Conservation (phyloP, 805 yeast species). For the Cyberlindnera saturnus region DNA sequence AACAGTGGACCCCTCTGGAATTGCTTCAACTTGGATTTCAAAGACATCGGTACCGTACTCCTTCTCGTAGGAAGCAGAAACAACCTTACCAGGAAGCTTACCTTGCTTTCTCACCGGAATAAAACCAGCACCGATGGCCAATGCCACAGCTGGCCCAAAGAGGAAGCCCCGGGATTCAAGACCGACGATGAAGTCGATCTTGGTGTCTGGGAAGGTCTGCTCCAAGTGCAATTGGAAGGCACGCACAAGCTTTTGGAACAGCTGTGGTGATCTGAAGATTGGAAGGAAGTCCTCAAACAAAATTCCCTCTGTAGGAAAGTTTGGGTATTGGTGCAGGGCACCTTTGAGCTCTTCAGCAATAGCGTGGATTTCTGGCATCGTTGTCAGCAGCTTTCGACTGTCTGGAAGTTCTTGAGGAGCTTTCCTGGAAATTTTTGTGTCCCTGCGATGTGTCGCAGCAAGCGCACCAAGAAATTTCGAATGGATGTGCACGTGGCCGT, state of each 20-base stretch:
- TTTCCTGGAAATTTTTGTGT: too few relatives aligned
- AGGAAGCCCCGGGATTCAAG: constrained; percentile 95
- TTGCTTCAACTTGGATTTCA: constrained; percentile 79
- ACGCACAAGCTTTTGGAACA: constrained; percentile 73
- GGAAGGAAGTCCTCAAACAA: constrained; percentile 96
- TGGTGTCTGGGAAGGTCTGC: constrained; percentile 42
- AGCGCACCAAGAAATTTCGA: too few relatives aligned
- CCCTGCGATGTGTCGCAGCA: too few relatives aligned
- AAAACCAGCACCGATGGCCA: constrained; percentile 83
- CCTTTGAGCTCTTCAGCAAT: constrained; percentile 42
- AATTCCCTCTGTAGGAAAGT: constrained; percentile 91
- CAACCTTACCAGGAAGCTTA: constrained; percentile 84
- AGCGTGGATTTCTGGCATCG: constrained; percentile 18
- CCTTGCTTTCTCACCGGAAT: constrained; percentile 95
- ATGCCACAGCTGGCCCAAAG: constrained; percentile 93
- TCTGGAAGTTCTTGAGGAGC: not conserved
- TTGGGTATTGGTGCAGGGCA: constrained; percentile 73
- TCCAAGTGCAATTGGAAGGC: constrained; percentile 77
- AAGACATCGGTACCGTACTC: constrained; percentile 91
- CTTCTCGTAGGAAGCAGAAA: constrained; percentile 68
- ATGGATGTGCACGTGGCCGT: too few relatives aligned
- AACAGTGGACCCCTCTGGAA: constrained; percentile 75
- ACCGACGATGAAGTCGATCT: constrained; percentile 87
- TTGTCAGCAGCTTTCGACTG: not conserved
- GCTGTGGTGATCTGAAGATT: constrained; percentile 73